Conservation (phyloP, 805 yeast species). For the Pichia gijzeniarum region DNA sequence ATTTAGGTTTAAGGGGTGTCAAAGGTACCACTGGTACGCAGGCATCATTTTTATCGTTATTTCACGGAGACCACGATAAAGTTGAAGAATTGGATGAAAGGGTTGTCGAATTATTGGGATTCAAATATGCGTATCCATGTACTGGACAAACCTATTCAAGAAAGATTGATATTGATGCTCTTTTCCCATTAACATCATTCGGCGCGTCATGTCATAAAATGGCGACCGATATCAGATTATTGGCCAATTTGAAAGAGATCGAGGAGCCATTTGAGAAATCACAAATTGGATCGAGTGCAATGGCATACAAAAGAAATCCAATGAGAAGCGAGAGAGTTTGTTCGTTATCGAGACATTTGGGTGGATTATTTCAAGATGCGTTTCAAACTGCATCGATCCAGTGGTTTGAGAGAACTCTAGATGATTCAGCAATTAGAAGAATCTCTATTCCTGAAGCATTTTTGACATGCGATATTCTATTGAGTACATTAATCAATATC, state of each 20-base stretch:
- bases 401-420: conserved; percentile 99
- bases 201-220: conserved; percentile 97
- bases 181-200: conserved; percentile 87
- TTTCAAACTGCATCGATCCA: conserved; percentile 96
- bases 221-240: conserved; percentile 93
- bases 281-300: conserved; percentile 97
- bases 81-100: conserved; percentile 89
- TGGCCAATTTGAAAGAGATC: conserved; percentile 93
- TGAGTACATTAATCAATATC: conserved; percentile 84
- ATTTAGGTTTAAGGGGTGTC: conserved; percentile 93
- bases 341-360: conserved; percentile 94
- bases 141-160: conserved; percentile 99
- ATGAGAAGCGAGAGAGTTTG: conserved; percentile 99
- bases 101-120: conserved; percentile 89
- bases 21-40: conserved; percentile 99
- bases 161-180: conserved; percentile 91
- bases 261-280: conserved; percentile 98
- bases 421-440: conserved; percentile 97
- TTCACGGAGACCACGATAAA: conserved; percentile 95
- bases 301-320: conserved; percentile 99
- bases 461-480: conserved; percentile 88
- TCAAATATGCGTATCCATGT: conserved; percentile 91
- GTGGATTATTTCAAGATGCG: conserved; percentile 86
- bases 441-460: conserved; percentile 95
- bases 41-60: conserved; percentile 89